Evolutionary conservation across 768 basidiomycete genomes (phyloP).

Genomic region (Calvatia gigantea): DNA sequence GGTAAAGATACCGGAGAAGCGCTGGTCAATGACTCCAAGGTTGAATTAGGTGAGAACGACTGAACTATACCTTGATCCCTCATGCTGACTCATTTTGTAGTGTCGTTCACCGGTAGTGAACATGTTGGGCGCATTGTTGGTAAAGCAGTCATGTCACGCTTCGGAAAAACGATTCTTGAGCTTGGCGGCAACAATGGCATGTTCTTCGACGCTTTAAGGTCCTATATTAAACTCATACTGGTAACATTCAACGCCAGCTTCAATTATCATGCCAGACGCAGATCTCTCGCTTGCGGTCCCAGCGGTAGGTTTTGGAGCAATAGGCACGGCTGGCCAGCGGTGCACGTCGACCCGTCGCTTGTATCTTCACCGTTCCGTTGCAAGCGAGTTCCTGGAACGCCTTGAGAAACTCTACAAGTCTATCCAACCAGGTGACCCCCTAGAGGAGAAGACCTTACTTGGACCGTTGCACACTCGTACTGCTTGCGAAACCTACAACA

Average conservation of each 20-base stretch:
- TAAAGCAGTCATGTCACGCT: conserved; percentile 80
- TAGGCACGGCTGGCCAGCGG: conserved; percentile 72
- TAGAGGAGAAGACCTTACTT: conserved; percentile 66
- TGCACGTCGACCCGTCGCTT: conserved; percentile 93
- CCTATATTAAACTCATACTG: conserved; percentile 15
- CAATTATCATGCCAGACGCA: conserved; percentile 91
- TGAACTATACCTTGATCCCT: background rate
- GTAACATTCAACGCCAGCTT: conserved; percentile 53
- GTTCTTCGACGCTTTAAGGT: conserved; percentile 10
- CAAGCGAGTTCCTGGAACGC: conserved; percentile 68
- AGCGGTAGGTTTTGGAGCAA: conserved; percentile 89
- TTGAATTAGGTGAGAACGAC: conserved; percentile 66
- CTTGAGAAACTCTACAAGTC: conserved; percentile 72
- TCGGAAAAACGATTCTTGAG: conserved; percentile 88
- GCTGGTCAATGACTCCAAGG: conserved; percentile 65
- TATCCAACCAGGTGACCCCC: conserved; percentile 82
- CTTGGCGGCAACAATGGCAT: conserved; percentile 91
- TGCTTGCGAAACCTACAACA: conserved; percentile 64
- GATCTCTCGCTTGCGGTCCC: conserved; percentile 88
- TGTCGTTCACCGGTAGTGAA: conserved; percentile 96
- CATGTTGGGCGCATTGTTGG: conserved; percentile 83
- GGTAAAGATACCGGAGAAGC: conserved; percentile 78
- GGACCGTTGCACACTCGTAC: conserved; percentile 81
- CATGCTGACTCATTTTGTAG: conserved; percentile 34
- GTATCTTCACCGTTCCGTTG: conserved; percentile 81